Evolutionary conservation across 164 flowering plant species (phyloP), one percentile per base, ranked within the genome.

Genomic region (Paratinospora sagittata): DNA sequence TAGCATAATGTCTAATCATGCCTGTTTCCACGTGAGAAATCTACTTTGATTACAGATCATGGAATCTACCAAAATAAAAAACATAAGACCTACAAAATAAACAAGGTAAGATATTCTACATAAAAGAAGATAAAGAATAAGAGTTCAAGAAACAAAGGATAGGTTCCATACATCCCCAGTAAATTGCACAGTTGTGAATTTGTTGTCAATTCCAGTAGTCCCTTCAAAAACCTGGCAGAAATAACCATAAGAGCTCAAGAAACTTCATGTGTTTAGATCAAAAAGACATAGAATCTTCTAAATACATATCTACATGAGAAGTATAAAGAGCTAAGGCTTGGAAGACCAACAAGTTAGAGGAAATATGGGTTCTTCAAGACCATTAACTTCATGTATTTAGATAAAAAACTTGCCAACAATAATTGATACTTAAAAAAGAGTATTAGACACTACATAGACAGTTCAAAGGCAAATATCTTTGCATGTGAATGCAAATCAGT

Each of bases 141-240:
- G 41, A 55, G 30, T 9, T 9, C 12, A 34, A 65, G 9, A 55
- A 19, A 7, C 13, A 37, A 55, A 34, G 6, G 52, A 72, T 41
- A 26, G 58, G 24, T 9, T 33, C 47, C 66, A 24, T 81, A 96
- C 97, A 92, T 96, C 99, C 72, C 99, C 99, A 2, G 98, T 96
- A 79, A 96, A 96, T 78, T 96, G 99, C 74, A 93, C 98, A 24
- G 98, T 96, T 24, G 99, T 96, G 75, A 76, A 89, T 77, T 92
- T 92, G 85, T 91, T 96, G 84, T 96, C 99, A 70, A 96, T 96
- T 76, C 99, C 99, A 66, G 99, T 91, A 23, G 99, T 96, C 68
- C 99, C 99, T 88, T 92, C 98, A 81, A 96, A 93, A 69, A 93
- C 98, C 98, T 92, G 81, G 65, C 49, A 67, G 23, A 63, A 65